These are phyloP conservation scores for Didymella keratinophila DNA, from an alignment of 2,329 filamentous ascomycete genomes.

Conservation along the genomic window DNA sequence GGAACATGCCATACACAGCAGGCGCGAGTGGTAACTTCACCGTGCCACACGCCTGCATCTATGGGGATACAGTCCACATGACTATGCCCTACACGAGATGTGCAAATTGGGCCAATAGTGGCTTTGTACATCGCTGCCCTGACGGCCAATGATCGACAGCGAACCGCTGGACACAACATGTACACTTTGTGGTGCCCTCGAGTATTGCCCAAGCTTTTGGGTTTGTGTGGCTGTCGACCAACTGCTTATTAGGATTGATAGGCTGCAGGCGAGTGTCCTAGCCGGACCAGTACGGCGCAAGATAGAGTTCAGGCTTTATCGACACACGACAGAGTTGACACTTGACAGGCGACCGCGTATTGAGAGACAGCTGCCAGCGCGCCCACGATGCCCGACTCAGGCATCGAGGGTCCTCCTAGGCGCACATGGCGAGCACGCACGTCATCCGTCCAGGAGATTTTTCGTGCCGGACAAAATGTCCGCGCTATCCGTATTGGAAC, in stretches of 20 bases:
- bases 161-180: slow-evolving; percentile 15
- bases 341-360: slow-evolving; percentile 34
- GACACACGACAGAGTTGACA: slow-evolving; percentile 34
- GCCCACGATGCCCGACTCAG: slow-evolving; percentile 14
- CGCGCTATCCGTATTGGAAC: slow-evolving; percentile 27
- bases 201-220: slow-evolving; percentile 24
- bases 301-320: slow-evolving; percentile 29
- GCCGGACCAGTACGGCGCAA: not conserved
- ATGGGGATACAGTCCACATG: slow-evolving; percentile 12
- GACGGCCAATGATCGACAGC: slow-evolving; percentile 2
- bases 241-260: slow-evolving; percentile 25
- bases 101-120: slow-evolving; percentile 31
- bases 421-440: slow-evolving; percentile 38
- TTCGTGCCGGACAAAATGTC: slow-evolving; percentile 29
- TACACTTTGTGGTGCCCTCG: slow-evolving; percentile 4
- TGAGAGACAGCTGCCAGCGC: slow-evolving; percentile 23
- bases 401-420: slow-evolving; percentile 22
- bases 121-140: slow-evolving; percentile 19
- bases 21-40: slow-evolving; percentile 23
- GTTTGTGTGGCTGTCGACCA: slow-evolving; percentile 19
- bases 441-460: slow-evolving; percentile 41
- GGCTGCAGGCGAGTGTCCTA: slow-evolving; percentile 25
- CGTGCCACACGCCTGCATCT: slow-evolving; percentile 32
- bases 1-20: slow-evolving; percentile 12
- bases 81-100: slow-evolving; percentile 17